Base-by-base conservation (phyloP, 2,329 filamentous ascomycete genomes). In the Rhinocladiella similis region DNA sequence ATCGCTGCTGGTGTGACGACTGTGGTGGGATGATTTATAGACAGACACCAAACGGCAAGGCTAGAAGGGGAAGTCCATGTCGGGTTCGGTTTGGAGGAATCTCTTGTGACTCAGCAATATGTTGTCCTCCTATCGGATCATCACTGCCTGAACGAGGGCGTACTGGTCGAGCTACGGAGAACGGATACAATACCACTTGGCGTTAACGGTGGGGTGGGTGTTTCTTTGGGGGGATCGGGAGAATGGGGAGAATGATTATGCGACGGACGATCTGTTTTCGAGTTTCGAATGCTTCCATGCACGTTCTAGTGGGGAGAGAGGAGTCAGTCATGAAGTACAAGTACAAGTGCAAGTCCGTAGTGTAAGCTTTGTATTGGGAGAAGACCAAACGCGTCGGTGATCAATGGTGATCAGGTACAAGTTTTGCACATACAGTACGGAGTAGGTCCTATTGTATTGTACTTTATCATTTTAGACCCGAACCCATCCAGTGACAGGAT, bases 1-100 rank as follows among this genome's bases (percentile, higher is more conserved):
- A 61, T 72, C 72, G 46, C 47, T 75, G 25, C 59, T 70, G 51
- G 33, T 54, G 29, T 27, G 41, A 41, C 38, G 53, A 51, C 6
- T 41, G 25, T 9, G 19, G 19, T 12, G 20, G 12, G 7, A 25
- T 5, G 7, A 20, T 45, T 2, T 13, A 7, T 43, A n/a, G n/a
- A 16, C 18, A 43, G 18, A 43, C 39, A 19, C n/a, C 16, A 14
- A 22, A 43, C 22, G 12, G 41, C 2, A 20, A 10, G 3, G 6
- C 41, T 14, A 10, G 41, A 33, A 7, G 10, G 29, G 29, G 29
- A 33, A 33, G 29, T 33, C 10, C 7, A 3, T 33, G 7, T 33
- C 10, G n/a, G n/a, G n/a, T n/a, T n/a, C n/a, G n/a, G n/a, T n/a
- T 33, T 33, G 29, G 29, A 33, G 10, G 29, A 12, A 33, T 33